These are phyloP conservation scores for Boletus sp. DNA, from an alignment of 768 basidiomycete species.

Conservation along the genomic window DNA sequence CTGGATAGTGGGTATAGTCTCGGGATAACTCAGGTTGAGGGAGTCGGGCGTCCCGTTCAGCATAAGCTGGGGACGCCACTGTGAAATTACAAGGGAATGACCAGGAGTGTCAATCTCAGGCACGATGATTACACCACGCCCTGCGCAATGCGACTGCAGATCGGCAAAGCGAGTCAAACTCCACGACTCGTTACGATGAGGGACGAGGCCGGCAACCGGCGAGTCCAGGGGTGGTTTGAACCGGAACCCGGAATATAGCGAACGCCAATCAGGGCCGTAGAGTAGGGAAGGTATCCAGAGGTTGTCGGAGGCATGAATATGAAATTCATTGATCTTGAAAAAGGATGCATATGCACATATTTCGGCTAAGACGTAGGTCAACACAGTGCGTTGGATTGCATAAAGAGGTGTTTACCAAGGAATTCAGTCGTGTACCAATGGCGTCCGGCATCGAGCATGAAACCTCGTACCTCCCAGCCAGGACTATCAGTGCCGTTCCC, in stretches of 20 bases:
- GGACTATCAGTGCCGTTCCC: constrained; percentile 40
- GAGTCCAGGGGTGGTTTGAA: constrained; percentile 38
- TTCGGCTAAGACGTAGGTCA: constrained; percentile 31
- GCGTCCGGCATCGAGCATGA: constrained; percentile 47
- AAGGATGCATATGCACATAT: constrained; percentile 45
- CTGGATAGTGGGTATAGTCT: constrained; percentile 42
- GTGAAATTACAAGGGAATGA: constrained; percentile 43
- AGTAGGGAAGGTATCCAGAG: constrained; percentile 42
- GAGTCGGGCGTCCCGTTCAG: constrained; percentile 34
- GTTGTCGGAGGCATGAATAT: constrained; percentile 44
- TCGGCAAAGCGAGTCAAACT: constrained; percentile 29
- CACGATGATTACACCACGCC: constrained; percentile 38
- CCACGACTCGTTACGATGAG: constrained; percentile 43
- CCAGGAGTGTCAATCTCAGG: constrained; percentile 47
- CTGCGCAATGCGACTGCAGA: constrained; percentile 38
- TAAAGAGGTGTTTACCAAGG: constrained; percentile 27
- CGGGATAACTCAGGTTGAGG: constrained; percentile 41
- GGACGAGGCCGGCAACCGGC: constrained; percentile 35
- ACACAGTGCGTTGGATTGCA: neutral
- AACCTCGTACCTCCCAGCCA: constrained; percentile 45
- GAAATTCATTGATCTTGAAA: constrained; percentile 45
- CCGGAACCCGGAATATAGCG: constrained; percentile 43
- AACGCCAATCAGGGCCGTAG: constrained; percentile 38
- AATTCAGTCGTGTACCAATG: constrained; percentile 44
- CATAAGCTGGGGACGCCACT: constrained; percentile 46